phyloP scores from a whole-genome alignment of 805 yeast species.

The Starmerella vitae region DNA sequence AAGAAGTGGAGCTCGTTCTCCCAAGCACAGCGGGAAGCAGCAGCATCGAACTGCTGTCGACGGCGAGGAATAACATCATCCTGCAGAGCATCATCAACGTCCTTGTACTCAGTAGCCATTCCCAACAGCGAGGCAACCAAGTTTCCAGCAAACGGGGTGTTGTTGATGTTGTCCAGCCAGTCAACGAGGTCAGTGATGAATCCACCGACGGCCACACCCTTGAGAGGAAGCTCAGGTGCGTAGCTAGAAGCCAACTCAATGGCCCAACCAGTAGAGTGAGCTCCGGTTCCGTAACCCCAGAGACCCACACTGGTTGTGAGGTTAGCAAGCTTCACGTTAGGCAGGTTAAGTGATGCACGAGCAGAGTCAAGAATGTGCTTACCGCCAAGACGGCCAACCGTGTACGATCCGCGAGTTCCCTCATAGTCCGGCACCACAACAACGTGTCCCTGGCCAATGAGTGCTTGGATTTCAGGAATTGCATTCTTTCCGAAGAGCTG shows the following conservation, averaged over 20 bases:
- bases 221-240: conserved; percentile 21
- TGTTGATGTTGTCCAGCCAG: conserved; percentile 15
- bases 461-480: conserved; percentile 12
- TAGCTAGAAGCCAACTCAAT: conserved; percentile 17
- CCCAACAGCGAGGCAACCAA: conserved; percentile 23
- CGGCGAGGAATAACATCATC: conserved; percentile 10
- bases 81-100: conserved; percentile 13
- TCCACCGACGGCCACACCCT: conserved; percentile 21
- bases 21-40: conserved; percentile 13
- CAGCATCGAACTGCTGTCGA: conserved; percentile 11
- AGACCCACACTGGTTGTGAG: conserved; percentile 12
- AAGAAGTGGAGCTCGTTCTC: conserved; percentile 12
- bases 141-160: conserved; percentile 20
- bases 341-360: conserved; percentile 19
- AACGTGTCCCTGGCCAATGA: conserved; percentile 16
- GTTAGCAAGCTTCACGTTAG: conserved; percentile 11
- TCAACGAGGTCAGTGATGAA: conserved; percentile 17
- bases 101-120: conserved; percentile 22
- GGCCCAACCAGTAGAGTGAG: conserved; percentile 23
- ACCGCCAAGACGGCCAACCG: conserved; percentile 22
- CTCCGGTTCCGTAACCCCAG: conserved; percentile 25
- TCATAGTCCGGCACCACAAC: conserved; percentile 23
- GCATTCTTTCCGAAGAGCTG: conserved; percentile 10
- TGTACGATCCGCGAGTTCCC: conserved; percentile 17
- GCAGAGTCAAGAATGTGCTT: conserved; percentile 23